These are phyloP conservation scores for Luzula sylvatica DNA, from an alignment of 176 grass and related monocot species.

Conservation along the genomic window DNA sequence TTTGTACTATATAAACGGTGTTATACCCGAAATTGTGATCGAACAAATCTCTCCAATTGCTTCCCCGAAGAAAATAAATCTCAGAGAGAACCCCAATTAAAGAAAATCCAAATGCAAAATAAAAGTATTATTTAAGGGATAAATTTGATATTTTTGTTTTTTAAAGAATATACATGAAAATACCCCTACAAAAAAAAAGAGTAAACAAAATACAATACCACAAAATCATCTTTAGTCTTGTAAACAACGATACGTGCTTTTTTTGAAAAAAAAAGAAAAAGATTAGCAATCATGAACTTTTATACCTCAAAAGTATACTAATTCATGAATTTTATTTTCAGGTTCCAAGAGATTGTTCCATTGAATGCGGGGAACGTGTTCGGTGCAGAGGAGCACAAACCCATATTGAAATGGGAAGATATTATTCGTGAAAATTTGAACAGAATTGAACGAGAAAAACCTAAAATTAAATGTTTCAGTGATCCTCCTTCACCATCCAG, in stretches of 20 bases:
- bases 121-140: neutral
- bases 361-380: slow-evolving; percentile 85
- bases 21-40: no score
- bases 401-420: slow-evolving; percentile 66
- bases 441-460: slow-evolving; percentile 26
- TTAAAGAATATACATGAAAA: neutral
- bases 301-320: slow-evolving; percentile 1
- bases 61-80: no score
- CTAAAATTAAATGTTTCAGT: slow-evolving; percentile 49
- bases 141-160: neutral
- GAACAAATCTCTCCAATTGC: no score
- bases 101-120: no score
- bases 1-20: no score
- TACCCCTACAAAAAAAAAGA: neutral
- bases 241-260: no score
- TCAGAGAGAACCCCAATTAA: no score
- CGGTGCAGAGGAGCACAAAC: slow-evolving; percentile 53
- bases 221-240: no score
- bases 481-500: slow-evolving; percentile 70
- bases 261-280: no score
- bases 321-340: slow-evolving; percentile 31
- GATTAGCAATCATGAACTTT: no score
- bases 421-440: slow-evolving; percentile 55
- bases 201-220: neutral
- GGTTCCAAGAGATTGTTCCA: slow-evolving; percentile 91